These are phyloP conservation scores for Cladophialophora chaetospira DNA, from an alignment of 2,329 filamentous ascomycete species.

Conservation along the genomic window DNA sequence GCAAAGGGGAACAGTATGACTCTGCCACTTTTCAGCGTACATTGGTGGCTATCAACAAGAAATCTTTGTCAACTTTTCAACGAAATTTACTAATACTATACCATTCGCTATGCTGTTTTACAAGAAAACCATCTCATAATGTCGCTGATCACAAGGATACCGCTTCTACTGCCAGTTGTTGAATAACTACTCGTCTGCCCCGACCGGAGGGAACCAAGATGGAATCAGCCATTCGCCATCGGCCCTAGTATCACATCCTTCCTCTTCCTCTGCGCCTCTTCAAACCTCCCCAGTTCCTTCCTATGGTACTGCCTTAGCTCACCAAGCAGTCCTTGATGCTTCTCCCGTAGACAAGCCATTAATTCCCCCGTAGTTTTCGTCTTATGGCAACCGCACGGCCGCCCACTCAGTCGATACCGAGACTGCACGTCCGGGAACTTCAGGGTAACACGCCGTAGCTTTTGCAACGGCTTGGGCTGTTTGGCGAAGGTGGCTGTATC, in stretches of 20 bases:
- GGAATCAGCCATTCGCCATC: neutral
- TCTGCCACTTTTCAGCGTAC: too few species aligned
- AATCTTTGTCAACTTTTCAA: too few species aligned
- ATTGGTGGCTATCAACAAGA: too few species aligned
- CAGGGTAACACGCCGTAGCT: neutral
- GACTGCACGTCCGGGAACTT: neutral
- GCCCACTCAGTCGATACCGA: neutral
- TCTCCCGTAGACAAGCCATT: neutral
- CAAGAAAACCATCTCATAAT: too few species aligned
- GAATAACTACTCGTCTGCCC: neutral
- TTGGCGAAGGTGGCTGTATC: neutral
- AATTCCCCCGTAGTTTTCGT: neutral
- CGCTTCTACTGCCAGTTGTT: neutral
- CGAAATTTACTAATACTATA: too few species aligned
- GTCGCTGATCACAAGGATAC: neutral
- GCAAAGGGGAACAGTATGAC: too few species aligned
- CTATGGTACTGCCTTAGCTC: neutral
- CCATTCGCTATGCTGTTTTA: too few species aligned
- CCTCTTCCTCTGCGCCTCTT: neutral
- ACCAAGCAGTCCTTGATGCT: neutral
- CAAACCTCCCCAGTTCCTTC: neutral
- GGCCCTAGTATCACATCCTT: neutral
- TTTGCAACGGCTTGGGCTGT: neutral
- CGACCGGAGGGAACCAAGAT: too few species aligned
- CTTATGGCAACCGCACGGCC: neutral